Conservation (phyloP, 345 rosid species). For the Lepidium didymum region DNA sequence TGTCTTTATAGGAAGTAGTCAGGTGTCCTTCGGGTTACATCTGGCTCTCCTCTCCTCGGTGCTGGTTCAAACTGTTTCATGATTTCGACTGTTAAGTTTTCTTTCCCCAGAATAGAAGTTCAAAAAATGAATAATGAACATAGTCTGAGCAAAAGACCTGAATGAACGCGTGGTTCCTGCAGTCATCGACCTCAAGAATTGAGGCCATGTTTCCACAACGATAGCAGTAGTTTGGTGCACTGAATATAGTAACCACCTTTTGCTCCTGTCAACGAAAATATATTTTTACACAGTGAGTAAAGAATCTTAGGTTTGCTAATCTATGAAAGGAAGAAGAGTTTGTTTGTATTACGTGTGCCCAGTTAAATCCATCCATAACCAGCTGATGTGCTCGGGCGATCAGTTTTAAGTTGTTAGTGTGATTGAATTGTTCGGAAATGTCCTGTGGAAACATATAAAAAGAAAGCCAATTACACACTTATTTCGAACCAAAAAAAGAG, state of each 20-base stretch:
- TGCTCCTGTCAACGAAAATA: too few species aligned
- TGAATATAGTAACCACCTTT: too few species aligned
- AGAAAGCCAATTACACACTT: neutral
- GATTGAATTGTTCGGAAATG: slow-evolving; percentile 94
- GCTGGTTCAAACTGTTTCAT: slow-evolving; percentile 89
- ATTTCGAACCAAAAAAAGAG: neutral
- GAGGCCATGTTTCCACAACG: too few species aligned
- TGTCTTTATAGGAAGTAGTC: slow-evolving; percentile 72
- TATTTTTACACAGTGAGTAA: neutral
- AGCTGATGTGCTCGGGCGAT: slow-evolving; percentile 98
- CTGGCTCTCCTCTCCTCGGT: slow-evolving; percentile 98
- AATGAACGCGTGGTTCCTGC: too few species aligned
- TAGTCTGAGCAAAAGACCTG: too few species aligned
- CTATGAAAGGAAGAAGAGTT: neutral
- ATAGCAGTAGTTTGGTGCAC: too few species aligned
- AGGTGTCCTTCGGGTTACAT: slow-evolving; percentile 94
- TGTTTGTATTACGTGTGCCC: slow-evolving; percentile 79
- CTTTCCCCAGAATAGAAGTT: neutral
- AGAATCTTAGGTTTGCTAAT: neutral
- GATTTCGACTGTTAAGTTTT: neutral
- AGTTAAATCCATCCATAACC: slow-evolving; percentile 97
- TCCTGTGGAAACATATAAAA: slow-evolving; percentile 41
- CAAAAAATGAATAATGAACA: neutral
- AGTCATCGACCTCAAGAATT: too few species aligned
- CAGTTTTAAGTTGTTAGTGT: slow-evolving; percentile 77